phyloP scores from a whole-genome alignment of 164 flowering plant genomes.

The Vitis riparia region DNA sequence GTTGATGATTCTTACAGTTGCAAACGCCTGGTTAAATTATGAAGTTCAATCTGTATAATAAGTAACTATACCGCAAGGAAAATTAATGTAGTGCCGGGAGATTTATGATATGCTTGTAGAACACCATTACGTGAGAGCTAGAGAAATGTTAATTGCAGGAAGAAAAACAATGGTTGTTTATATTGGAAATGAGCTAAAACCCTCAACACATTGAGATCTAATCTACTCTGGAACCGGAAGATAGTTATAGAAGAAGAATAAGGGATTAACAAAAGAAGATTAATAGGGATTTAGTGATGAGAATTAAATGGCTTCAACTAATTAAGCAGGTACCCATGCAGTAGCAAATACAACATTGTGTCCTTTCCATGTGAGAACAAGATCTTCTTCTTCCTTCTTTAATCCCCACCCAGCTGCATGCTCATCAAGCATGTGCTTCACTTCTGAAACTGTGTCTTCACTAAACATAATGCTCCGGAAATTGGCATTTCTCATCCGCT shows the following conservation, averaged over 20 bases:
- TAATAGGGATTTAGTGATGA: background rate
- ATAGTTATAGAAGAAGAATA: background rate
- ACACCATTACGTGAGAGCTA: too few relatives aligned
- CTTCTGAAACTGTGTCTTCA: conserved; percentile 71
- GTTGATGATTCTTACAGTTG: too few relatives aligned
- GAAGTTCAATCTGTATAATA: too few relatives aligned
- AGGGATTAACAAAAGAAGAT: background rate
- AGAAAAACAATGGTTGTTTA: too few relatives aligned
- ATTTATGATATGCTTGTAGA: too few relatives aligned
- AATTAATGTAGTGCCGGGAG: too few relatives aligned
- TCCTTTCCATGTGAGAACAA: conserved; percentile 96
- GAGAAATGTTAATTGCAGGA: too few relatives aligned
- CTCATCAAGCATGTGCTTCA: conserved; percentile 83
- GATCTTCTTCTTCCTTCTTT: conserved; percentile 81
- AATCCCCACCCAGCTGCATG: conserved; percentile 97
- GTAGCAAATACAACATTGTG: conserved; percentile 93
- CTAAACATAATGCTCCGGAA: conserved; percentile 51
- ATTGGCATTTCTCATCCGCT: conserved; percentile 65
- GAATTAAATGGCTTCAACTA: background rate
- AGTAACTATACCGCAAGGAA: too few relatives aligned
- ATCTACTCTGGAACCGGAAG: too few relatives aligned
- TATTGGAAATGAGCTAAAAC: too few relatives aligned
- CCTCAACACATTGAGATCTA: too few relatives aligned
- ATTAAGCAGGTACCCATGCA: conserved; percentile 71
- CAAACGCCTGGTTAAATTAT: too few relatives aligned